phyloP scores from a whole-genome alignment of 345 rosid species.

The Psidium friedrichsthalianum region DNA sequence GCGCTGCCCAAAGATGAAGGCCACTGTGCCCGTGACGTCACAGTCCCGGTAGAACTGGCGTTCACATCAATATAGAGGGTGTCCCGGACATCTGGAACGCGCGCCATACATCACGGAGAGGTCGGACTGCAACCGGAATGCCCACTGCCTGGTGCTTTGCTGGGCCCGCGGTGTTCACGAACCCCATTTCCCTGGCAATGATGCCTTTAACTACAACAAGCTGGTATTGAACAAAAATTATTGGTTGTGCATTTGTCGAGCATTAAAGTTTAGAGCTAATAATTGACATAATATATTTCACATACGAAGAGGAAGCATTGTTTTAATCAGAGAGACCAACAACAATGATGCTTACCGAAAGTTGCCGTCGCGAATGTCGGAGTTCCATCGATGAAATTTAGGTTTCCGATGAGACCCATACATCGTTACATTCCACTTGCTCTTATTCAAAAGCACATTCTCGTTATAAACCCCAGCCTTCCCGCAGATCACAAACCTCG shows the following conservation, averaged over 20 bases:
- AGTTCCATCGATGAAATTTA: slow-evolving; percentile 31
- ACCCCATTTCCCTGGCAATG: slow-evolving; percentile 70
- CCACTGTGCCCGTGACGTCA: slow-evolving; percentile 60
- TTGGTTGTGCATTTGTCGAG: not conserved
- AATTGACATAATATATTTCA: not conserved
- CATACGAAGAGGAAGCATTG: not conserved
- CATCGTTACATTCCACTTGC: slow-evolving; percentile 65
- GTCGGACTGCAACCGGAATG: slow-evolving; percentile 75
- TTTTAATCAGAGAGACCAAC: not conserved
- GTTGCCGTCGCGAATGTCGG: slow-evolving; percentile 53
- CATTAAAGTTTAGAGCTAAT: not conserved
- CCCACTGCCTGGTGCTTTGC: slow-evolving; percentile 71
- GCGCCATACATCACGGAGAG: slow-evolving; percentile 65
- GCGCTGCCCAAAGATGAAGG: slow-evolving; percentile 60
- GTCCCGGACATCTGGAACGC: slow-evolving; percentile 60
- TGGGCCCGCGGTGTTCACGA: slow-evolving; percentile 72
- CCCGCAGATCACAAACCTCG: slow-evolving; percentile 44
- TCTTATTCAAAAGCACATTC: slow-evolving; percentile 44
- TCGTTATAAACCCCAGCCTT: slow-evolving; percentile 53
- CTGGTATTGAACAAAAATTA: slow-evolving; percentile 8
- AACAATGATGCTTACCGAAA: slow-evolving; percentile 27
- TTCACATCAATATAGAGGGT: slow-evolving; percentile 40
- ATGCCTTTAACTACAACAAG: slow-evolving; percentile 68
- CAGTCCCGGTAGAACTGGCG: slow-evolving; percentile 72
- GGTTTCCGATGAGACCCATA: slow-evolving; percentile 50